Evolutionary conservation across 371 early-diverging fungal species (phyloP).

Genomic region (Batkoa obscura): DNA sequence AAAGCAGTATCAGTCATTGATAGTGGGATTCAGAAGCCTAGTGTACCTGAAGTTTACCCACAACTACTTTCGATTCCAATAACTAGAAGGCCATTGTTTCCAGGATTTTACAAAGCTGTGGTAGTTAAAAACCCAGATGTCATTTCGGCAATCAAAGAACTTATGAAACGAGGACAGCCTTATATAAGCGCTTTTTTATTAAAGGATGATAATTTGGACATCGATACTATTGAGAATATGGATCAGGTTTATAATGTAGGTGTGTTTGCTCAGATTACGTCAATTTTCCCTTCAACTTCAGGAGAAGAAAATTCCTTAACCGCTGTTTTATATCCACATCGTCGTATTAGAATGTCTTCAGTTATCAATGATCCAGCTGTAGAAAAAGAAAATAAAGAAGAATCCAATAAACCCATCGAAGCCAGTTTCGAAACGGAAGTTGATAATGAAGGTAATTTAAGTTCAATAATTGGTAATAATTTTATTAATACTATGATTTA

Average conservation of each 20-base stretch:
- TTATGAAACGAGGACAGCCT: constrained; percentile 79
- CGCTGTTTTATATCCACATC: constrained; percentile 84
- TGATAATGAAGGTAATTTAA: background rate
- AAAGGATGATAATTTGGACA: constrained; percentile 68
- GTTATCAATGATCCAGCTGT: constrained; percentile 20
- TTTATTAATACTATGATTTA: constrained; percentile 11
- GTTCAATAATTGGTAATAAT: no score
- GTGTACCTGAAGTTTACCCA: constrained; percentile 71
- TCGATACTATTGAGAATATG: constrained; percentile 54
- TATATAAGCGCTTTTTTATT: constrained; percentile 86
- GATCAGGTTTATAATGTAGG: constrained; percentile 74
- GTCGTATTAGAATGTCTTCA: constrained; percentile 64
- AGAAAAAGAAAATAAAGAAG: background rate
- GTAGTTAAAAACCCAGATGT: constrained; percentile 85
- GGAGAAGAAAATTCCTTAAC: constrained; percentile 69
- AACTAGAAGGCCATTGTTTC: constrained; percentile 82
- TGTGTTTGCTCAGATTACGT: constrained; percentile 91
- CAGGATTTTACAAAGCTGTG: constrained; percentile 94
- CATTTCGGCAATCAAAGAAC: constrained; percentile 70
- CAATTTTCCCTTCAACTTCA: constrained; percentile 61
- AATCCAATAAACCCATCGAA: constrained; percentile 8
- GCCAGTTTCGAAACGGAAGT: constrained; percentile 8
- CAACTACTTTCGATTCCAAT: constrained; percentile 87
- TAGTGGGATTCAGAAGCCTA: constrained; percentile 41
- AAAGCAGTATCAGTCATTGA: constrained; percentile 18